A percentile compares a stretch with the other conserved stretches of the same genome.
Conservation (phyloP, 495 filamentous ascomycete genomes). For the Neurospora sublineolata region DNA sequence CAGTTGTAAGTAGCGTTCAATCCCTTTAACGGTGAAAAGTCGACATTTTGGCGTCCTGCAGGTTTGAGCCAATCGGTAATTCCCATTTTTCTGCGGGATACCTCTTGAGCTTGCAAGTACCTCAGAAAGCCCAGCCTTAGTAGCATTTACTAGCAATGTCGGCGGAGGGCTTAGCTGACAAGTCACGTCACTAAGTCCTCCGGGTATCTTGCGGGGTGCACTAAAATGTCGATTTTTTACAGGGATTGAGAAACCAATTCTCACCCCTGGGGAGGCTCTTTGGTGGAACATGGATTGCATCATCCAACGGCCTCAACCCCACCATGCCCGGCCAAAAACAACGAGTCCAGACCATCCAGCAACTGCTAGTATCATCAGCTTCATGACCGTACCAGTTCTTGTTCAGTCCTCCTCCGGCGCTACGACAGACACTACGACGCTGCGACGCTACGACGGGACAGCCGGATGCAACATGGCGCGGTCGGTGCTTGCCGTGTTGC, state of each 20-base stretch:
- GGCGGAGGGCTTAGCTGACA: no score
- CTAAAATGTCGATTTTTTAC: no score
- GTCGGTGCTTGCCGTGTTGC: background rate
- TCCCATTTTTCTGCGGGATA: no score
- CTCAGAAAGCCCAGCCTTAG: no score
- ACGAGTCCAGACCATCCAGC: slow-evolving; percentile 4
- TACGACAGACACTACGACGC: background rate
- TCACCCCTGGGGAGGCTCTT: slow-evolving; percentile 7
- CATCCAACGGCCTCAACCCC: slow-evolving; percentile 6
- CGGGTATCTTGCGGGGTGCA: no score
- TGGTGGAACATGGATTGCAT: slow-evolving; percentile 9
- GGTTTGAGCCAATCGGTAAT: no score
- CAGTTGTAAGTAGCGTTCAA: no score
- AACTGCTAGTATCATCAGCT: background rate
- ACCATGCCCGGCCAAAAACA: background rate
- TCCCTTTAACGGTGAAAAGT: no score
- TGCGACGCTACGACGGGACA: background rate
- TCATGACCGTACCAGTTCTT: background rate
- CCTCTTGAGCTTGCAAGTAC: no score
- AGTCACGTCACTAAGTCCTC: no score
- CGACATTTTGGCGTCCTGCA: no score
- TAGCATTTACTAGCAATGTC: no score
- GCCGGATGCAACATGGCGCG: background rate
- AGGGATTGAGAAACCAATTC: slow-evolving; percentile 14
- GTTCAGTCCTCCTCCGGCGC: background rate